Conservation (phyloP, 345 rosid species). For the Eucalyptus fibrosa region DNA sequence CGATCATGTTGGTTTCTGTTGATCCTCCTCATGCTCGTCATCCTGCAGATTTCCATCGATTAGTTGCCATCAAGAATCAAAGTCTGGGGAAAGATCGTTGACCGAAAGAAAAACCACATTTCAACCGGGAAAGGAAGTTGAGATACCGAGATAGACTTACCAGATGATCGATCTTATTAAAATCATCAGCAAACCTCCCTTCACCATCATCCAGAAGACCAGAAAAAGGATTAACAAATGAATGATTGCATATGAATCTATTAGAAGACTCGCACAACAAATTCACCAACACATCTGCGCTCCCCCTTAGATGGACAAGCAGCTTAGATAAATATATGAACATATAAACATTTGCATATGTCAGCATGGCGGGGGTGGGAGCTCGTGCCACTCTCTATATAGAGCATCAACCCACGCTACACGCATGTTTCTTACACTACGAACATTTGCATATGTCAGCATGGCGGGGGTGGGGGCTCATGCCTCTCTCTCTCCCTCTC, state of each 20-base stretch:
- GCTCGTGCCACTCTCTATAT: neutral
- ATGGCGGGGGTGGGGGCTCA: neutral
- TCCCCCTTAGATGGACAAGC: neutral
- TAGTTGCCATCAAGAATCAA: neutral
- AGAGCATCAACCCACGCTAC: neutral
- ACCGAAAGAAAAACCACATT: neutral
- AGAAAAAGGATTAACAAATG: neutral
- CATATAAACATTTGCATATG: neutral
- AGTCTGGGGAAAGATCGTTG: neutral
- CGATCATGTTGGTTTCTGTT: neutral
- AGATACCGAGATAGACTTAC: slow-evolving; percentile 27
- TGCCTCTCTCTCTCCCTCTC: neutral
- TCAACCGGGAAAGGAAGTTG: neutral
- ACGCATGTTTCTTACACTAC: neutral
- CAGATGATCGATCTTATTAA: slow-evolving; percentile 69
- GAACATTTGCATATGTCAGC: neutral
- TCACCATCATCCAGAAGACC: slow-evolving; percentile 48
- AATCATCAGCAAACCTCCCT: slow-evolving; percentile 69
- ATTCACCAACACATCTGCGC: neutral
- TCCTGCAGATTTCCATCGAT: neutral
- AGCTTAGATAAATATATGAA: neutral
- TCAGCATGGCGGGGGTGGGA: neutral
- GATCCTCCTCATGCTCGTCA: neutral
- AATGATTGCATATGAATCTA: neutral
- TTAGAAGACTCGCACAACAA: neutral